Percentiles rank a stretch among this genome's conserved stretches.
Conservation (phyloP, 805 yeast species). For the Ogataea saltuana region DNA sequence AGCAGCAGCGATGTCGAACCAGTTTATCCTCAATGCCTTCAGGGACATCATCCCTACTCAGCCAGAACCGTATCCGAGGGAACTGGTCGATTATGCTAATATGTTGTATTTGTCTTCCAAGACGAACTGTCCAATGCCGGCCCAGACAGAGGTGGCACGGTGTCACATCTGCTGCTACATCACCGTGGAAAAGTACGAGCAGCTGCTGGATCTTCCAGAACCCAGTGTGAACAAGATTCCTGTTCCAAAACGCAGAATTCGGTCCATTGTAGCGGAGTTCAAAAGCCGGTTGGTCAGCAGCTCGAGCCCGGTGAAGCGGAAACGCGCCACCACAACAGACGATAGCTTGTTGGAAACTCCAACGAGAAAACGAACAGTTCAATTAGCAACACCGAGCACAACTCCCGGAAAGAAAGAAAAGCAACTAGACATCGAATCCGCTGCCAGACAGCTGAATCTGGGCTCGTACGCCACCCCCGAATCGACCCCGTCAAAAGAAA, state of each 20-base stretch:
- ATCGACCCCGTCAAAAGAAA: neutral
- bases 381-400: slow-evolving; percentile 17
- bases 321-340: slow-evolving; percentile 14
- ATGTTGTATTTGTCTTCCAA: slow-evolving; percentile 55
- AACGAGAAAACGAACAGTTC: slow-evolving; percentile 19
- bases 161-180: slow-evolving; percentile 66
- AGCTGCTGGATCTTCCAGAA: slow-evolving; percentile 45
- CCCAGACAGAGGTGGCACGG: slow-evolving; percentile 62
- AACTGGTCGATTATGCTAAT: slow-evolving; percentile 42
- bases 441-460: neutral
- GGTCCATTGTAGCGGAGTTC: slow-evolving; percentile 47
- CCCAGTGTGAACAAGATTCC: slow-evolving; percentile 59
- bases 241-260: slow-evolving; percentile 46
- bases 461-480: slow-evolving; percentile 20
- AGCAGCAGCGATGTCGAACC: slow-evolving; percentile 35
- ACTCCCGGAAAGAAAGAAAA: slow-evolving; percentile 22
- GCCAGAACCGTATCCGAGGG: slow-evolving; percentile 44
- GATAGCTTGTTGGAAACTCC: slow-evolving; percentile 28
- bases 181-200: slow-evolving; percentile 52
- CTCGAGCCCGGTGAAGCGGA: slow-evolving; percentile 2
- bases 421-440: neutral
- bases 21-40: slow-evolving; percentile 39
- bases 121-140: slow-evolving; percentile 46
- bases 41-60: slow-evolving; percentile 52
- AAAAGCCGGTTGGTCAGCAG: slow-evolving; percentile 36